These are phyloP conservation scores for Phytophthora colocasiae DNA, from an alignment of 352 stramenopile genomes.

Conservation along the genomic window DNA sequence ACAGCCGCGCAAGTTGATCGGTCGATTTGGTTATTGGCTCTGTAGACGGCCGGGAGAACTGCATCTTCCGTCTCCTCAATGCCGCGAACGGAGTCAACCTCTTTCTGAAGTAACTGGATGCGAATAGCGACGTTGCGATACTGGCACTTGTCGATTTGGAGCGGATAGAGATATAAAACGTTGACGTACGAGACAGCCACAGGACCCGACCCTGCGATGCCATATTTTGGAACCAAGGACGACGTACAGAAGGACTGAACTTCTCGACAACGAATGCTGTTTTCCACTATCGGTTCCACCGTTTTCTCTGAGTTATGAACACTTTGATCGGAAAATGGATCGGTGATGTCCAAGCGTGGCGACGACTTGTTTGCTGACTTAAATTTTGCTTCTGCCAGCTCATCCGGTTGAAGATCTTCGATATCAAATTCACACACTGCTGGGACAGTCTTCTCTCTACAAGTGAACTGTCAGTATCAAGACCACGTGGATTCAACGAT, in stretches of 20 bases:
- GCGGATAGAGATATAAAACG: conserved; percentile 69
- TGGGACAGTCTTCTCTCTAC: conserved; percentile 60
- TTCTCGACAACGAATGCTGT: conserved; percentile 47
- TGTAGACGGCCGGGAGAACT: conserved; percentile 51
- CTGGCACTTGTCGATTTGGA: conserved; percentile 69
- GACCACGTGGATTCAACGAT: background rate
- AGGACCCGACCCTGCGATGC: conserved; percentile 54
- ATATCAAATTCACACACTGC: conserved; percentile 67
- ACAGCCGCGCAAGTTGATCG: conserved; percentile 54
- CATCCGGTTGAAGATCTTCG: conserved; percentile 53
- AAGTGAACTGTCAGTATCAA: conserved; percentile 4
- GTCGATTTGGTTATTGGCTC: conserved; percentile 31
- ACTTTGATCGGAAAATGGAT: conserved; percentile 45
- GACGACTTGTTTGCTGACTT: conserved; percentile 11
- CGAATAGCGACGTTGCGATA: conserved; percentile 75
- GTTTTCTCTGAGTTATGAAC: background rate
- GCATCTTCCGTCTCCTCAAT: conserved; percentile 42
- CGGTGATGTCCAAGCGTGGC: conserved; percentile 35
- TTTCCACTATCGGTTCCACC: conserved; percentile 3
- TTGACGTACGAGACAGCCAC: conserved; percentile 69
- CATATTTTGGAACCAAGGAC: conserved; percentile 40
- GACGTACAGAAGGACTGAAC: conserved; percentile 71
- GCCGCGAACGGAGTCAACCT: conserved; percentile 55
- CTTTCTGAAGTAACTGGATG: conserved; percentile 63
- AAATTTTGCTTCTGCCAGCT: conserved; percentile 54